Conservation (phyloP, 148 eudicot genomes). For the Selenicereus undatus region DNA sequence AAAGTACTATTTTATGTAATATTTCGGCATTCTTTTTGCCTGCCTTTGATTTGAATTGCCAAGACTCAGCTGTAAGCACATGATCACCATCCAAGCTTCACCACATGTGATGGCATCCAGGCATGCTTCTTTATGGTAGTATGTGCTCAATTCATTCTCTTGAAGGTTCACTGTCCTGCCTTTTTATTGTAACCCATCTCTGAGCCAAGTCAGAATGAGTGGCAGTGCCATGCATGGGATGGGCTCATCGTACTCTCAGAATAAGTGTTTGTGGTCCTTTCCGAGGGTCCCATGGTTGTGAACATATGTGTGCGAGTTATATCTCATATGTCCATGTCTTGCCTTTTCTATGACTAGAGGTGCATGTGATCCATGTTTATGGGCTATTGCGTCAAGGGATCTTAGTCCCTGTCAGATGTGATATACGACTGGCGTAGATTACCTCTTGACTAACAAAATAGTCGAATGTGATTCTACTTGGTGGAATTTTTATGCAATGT, state of each 20-base stretch:
- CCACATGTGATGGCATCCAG: no score
- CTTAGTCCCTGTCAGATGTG: background rate
- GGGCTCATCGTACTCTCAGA: background rate
- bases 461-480: background rate
- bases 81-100: no score
- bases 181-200: background rate
- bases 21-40: no score
- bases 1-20: no score
- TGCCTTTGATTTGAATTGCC: no score
- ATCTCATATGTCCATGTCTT: background rate
- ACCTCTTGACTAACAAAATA: background rate
- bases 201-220: background rate
- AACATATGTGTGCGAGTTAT: background rate
- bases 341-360: background rate
- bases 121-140: no score
- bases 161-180: background rate
- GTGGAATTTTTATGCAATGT: background rate
- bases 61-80: no score
- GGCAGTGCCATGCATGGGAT: background rate
- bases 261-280: background rate
- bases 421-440: no score
- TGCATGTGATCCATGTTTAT: background rate
- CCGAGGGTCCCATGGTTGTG: background rate
- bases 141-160: no score
- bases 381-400: background rate